These are phyloP conservation scores for Kodamaea arcana DNA, from an alignment of 1,139 yeast species.

Conservation along the genomic window DNA sequence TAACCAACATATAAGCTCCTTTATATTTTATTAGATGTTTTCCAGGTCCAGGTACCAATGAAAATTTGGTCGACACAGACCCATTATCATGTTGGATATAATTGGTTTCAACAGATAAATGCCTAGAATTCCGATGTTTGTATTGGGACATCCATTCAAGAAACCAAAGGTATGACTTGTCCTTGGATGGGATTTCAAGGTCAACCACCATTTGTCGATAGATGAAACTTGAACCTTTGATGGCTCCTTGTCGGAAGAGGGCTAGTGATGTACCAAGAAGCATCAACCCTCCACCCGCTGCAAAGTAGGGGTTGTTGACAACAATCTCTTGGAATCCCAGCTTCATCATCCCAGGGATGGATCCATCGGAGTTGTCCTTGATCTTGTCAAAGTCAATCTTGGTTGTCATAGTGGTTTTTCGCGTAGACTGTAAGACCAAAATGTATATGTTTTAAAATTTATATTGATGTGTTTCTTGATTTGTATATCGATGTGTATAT, in stretches of 20 bases:
- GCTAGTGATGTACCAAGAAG: constrained; percentile 85
- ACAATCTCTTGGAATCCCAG: constrained; percentile 52
- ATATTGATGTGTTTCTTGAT: no score
- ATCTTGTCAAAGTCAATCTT: constrained; percentile 36
- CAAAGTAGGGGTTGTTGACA: constrained; percentile 82
- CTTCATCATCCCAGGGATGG: constrained; percentile 29
- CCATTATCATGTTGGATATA: constrained; percentile 92
- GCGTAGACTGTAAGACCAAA: no score
- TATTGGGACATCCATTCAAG: constrained; percentile 93
- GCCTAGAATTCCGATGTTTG: constrained; percentile 70
- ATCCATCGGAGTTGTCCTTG: constrained; percentile 35
- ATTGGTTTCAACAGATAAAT: constrained; percentile 84
- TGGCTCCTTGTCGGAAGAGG: constrained; percentile 64
- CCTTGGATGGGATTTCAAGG: constrained; percentile 89
- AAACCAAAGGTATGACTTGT: constrained; percentile 92
- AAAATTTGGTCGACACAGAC: constrained; percentile 78
- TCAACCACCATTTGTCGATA: constrained; percentile 87
- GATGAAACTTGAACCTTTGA: constrained; percentile 59
- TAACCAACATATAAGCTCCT: constrained; percentile 85
- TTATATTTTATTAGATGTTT: constrained; percentile 81
- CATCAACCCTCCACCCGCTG: constrained; percentile 98
- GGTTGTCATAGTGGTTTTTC: neutral
- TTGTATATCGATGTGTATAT: no score
- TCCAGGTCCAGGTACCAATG: constrained; percentile 98
- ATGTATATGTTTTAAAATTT: no score